A percentile compares a stretch with the other conserved stretches of the same genome.
phyloP scores from a whole-genome alignment of 441 rosid genomes.

The Arabidopsis lyrata region DNA sequence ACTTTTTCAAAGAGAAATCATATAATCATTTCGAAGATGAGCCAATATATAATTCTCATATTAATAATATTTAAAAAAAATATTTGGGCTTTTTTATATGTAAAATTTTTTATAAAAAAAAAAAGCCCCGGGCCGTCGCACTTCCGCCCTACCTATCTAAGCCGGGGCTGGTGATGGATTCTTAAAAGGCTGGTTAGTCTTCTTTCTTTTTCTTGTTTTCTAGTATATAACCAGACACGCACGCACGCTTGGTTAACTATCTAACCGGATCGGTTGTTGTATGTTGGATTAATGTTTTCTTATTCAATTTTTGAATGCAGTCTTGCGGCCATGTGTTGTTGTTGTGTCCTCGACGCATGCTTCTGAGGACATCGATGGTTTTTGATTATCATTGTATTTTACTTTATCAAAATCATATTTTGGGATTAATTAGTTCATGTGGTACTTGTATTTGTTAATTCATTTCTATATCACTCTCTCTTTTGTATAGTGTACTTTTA shows the following conservation, averaged over 20 bases:
- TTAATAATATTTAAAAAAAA: no score
- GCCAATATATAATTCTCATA: no score
- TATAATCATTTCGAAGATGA: no score
- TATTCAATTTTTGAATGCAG: constrained; percentile 13
- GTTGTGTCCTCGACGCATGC: constrained; percentile 43
- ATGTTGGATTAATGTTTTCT: neutral
- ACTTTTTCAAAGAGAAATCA: no score
- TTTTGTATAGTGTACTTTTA: neutral
- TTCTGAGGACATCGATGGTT: constrained; percentile 18
- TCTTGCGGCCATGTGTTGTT: constrained; percentile 46
- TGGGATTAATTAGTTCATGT: constrained; percentile 2
- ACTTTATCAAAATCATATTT: neutral
- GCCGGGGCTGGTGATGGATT: constrained; percentile 88
- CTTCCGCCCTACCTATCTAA: no score
- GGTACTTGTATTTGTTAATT: constrained; percentile 25
- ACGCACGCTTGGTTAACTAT: constrained; percentile 4
- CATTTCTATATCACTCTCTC: neutral
- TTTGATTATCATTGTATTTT: constrained; percentile 16
- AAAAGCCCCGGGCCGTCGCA: no score
- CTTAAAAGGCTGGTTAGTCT: constrained; percentile 74
- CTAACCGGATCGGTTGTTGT: constrained; percentile 10
- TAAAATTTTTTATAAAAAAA: no score
- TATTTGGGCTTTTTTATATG: no score
- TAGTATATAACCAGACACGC: neutral
- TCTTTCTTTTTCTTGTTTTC: neutral